Conservation (phyloP, 2,329 filamentous ascomycete species). For the Cladosporium phlei region DNA sequence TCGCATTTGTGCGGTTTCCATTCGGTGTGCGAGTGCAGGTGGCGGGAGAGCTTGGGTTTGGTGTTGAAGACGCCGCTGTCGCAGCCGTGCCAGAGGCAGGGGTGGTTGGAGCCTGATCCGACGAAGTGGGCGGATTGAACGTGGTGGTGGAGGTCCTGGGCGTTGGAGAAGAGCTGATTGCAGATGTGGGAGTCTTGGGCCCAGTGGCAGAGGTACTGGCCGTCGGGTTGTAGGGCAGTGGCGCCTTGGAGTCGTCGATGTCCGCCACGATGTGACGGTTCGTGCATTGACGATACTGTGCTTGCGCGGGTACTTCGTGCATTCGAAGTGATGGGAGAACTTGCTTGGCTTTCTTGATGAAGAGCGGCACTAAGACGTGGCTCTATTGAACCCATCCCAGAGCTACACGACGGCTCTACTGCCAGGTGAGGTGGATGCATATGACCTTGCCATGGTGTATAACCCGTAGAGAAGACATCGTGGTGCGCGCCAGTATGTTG, state of each 20-base stretch:
- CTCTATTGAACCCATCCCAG: not conserved
- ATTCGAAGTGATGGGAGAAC: not conserved
- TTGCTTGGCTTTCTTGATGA: not conserved
- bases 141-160: constrained; percentile 53
- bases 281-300: constrained; percentile 10
- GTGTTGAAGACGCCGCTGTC: constrained; percentile 40
- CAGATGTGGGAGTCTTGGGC: constrained; percentile 8
- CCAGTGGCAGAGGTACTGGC: constrained; percentile 14
- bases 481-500: constrained; percentile 5
- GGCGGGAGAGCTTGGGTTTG: constrained; percentile 58
- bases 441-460: constrained; percentile 11
- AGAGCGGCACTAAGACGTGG: constrained; percentile 13
- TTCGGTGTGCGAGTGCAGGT: constrained; percentile 62
- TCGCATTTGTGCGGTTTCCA: constrained; percentile 44
- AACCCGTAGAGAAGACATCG: not conserved
- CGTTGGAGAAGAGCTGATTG: constrained; percentile 36
- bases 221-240: constrained; percentile 6
- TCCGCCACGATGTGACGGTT: constrained; percentile 7
- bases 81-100: constrained; percentile 51
- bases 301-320: constrained; percentile 13
- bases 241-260: constrained; percentile 15
- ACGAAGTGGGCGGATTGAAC: constrained; percentile 48
- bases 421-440: constrained; percentile 3
- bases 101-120: constrained; percentile 24
- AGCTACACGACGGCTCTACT: not conserved